phyloP scores from a whole-genome alignment of 768 basidiomycete species.

The Flagelloscypha sp. region DNA sequence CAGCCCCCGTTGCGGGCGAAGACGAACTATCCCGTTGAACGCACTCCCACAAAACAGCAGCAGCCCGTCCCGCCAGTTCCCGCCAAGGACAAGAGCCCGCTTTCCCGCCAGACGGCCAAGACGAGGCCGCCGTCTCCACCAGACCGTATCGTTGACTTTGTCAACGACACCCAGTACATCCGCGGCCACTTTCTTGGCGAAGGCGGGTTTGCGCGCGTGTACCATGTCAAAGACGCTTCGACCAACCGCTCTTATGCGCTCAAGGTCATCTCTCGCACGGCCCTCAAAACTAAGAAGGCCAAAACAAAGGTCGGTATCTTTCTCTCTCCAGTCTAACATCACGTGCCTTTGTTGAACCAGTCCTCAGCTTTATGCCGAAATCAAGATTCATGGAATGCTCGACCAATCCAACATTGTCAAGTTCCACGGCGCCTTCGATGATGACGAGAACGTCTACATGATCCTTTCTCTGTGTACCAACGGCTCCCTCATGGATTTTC shows the following conservation, averaged over 20 bases:
- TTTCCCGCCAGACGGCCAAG: constrained; percentile 78
- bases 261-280: constrained; percentile 91
- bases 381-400: constrained; percentile 91
- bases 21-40: constrained; percentile 23
- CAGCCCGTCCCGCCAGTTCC: constrained; percentile 27
- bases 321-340: neutral
- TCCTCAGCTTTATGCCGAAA: constrained; percentile 89
- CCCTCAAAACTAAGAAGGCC: constrained; percentile 91
- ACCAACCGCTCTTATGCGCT: constrained; percentile 68
- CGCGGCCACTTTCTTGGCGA: constrained; percentile 85
- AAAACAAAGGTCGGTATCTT: constrained; percentile 75
- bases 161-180: constrained; percentile 45
- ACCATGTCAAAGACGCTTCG: constrained; percentile 78
- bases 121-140: constrained; percentile 77
- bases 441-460: constrained; percentile 95
- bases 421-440: constrained; percentile 94
- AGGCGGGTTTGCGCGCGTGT: constrained; percentile 96
- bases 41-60: constrained; percentile 19
- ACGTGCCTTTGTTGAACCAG: neutral
- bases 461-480: constrained; percentile 86
- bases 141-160: constrained; percentile 61
- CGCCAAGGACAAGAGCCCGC: constrained; percentile 29
- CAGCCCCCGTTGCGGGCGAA: constrained; percentile 34
- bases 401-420: constrained; percentile 87
- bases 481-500: constrained; percentile 86